Conservation (phyloP, 164 flowering plant species). For the Aristolochia fimbriata region DNA sequence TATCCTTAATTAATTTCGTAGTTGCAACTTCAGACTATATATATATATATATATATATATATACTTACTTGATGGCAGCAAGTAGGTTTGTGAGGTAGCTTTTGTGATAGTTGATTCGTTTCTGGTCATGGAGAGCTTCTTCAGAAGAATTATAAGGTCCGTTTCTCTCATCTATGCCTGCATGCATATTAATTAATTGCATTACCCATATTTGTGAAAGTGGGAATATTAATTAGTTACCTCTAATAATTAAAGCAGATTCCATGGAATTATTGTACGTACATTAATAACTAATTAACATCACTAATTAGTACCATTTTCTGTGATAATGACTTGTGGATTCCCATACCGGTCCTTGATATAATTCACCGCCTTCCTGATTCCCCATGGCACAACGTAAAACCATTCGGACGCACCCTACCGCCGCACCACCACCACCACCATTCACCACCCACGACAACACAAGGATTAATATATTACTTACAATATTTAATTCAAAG, state of each 20-base stretch:
- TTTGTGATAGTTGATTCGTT: conserved; percentile 53
- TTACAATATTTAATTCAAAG: background rate
- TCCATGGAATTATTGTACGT: too few species aligned
- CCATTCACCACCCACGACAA: background rate
- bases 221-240: too few species aligned
- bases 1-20: too few species aligned
- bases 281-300: too few species aligned
- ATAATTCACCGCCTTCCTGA: conserved; percentile 57
- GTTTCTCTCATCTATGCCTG: conserved; percentile 89
- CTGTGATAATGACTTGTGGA: conserved; percentile 63
- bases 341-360: conserved; percentile 43
- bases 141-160: conserved; percentile 28
- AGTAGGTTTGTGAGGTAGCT: conserved; percentile 37
- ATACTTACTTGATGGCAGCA: conserved; percentile 8
- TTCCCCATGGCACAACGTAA: conserved; percentile 88
- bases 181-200: too few species aligned
- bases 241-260: background rate
- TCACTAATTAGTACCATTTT: conserved; percentile 66
- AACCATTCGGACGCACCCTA: conserved; percentile 94
- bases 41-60: too few species aligned
- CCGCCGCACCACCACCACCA: too few species aligned
- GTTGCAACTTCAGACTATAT: too few species aligned
- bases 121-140: conserved; percentile 69
- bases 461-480: background rate
- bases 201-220: too few species aligned